phyloP scores from a whole-genome alignment of 441 rosid species.

The Corymbia citriodora region DNA sequence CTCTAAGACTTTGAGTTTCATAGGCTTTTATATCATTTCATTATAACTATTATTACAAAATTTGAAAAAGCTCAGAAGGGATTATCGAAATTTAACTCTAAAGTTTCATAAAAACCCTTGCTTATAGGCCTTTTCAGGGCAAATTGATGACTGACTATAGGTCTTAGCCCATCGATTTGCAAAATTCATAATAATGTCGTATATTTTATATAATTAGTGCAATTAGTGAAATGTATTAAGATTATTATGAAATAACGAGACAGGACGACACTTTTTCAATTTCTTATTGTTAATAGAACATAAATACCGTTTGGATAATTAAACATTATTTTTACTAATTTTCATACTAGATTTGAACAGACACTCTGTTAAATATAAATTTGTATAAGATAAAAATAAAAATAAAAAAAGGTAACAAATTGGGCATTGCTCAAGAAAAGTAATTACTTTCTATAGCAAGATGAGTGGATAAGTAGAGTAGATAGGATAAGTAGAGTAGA shows the following conservation, averaged over 20 bases:
- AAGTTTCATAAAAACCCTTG: neutral
- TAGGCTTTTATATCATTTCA: fast-evolving
- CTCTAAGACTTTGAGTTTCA: fast-evolving
- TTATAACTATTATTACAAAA: fast-evolving
- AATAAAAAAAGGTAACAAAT: neutral
- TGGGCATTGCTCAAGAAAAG: neutral
- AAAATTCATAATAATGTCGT: neutral
- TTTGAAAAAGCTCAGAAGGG: neutral
- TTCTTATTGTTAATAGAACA: fast-evolving
- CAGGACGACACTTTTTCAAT: fast-evolving
- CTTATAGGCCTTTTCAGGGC: neutral
- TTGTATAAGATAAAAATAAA: neutral
- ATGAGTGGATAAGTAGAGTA: neutral
- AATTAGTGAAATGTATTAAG: neutral
- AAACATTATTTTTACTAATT: neutral
- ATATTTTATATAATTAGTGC: neutral
- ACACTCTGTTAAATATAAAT: neutral
- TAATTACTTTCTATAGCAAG: neutral
- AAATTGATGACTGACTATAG: neutral
- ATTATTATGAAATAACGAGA: fast-evolving
- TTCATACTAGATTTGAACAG: neutral
- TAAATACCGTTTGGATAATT: neutral
- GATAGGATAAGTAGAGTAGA: no score
- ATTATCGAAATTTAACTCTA: fast-evolving
- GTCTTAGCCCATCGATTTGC: neutral